A percentile compares a stretch with the other conserved stretches of the same genome.
Evolutionary conservation across 495 filamentous ascomycete species (phyloP).

Genomic region (Umbilicaria muhlenbergii): DNA sequence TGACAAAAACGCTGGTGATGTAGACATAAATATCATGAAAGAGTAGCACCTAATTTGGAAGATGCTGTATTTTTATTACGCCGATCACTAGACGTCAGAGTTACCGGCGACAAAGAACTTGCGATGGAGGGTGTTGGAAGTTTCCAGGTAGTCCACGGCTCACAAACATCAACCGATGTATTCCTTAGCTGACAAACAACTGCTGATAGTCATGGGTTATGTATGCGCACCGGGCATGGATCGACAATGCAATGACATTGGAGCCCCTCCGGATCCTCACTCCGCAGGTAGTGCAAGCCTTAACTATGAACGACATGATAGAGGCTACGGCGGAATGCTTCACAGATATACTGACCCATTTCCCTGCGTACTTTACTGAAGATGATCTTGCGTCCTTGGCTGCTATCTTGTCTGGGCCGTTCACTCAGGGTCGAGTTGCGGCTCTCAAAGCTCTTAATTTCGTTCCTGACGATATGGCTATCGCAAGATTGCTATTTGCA

Average conservation of each 20-base stretch:
- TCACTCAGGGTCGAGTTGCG: conserved; percentile 29
- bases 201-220: conserved; percentile 43
- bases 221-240: conserved; percentile 44
- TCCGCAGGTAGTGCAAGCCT: conserved; percentile 36
- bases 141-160: conserved; percentile 32
- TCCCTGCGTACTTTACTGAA: conserved; percentile 41
- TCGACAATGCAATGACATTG: conserved; percentile 35
- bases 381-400: conserved; percentile 38
- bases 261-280: conserved; percentile 39
- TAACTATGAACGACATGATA: conserved; percentile 36
- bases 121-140: conserved; percentile 38
- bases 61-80: conserved; percentile 34
- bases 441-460: conserved; percentile 42
- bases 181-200: too few species aligned
- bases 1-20: neutral
- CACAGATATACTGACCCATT: conserved; percentile 47
- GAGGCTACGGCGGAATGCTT: conserved; percentile 46
- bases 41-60: conserved; percentile 31
- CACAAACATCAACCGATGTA: too few species aligned
- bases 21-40: conserved; percentile 33
- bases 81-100: conserved; percentile 22
- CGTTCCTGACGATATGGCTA: conserved; percentile 48
- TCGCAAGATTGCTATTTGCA: conserved; percentile 52
- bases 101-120: conserved; percentile 12
- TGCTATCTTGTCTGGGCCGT: conserved; percentile 38